Conservation (phyloP, 2,329 filamentous ascomycete species). For the Penicillium aurantiogriseum region DNA sequence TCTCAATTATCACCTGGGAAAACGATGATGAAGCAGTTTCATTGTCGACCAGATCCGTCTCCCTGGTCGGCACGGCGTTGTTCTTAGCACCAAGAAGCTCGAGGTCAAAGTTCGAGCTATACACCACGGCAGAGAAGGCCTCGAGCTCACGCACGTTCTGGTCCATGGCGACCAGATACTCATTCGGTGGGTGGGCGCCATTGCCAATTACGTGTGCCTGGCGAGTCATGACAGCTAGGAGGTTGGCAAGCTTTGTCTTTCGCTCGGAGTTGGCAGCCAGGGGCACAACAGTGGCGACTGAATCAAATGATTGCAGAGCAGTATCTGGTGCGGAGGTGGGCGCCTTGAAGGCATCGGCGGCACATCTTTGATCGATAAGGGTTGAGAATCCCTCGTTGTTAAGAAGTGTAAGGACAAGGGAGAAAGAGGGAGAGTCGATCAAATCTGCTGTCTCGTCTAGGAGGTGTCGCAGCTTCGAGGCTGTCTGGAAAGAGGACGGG, state of each 20-base stretch:
- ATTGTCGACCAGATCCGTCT: conserved; percentile 2
- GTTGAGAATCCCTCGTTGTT: conserved; percentile 85
- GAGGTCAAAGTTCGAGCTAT: conserved; percentile 48
- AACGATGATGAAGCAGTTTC: conserved; percentile 18
- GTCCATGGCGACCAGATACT: conserved; percentile 47
- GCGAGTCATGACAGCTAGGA: conserved; percentile 82
- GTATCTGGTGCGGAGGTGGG: conserved; percentile 41
- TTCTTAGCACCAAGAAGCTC: conserved; percentile 29
- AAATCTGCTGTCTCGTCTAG: conserved; percentile 95
- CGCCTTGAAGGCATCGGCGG: conserved; percentile 71
- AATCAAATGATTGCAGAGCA: conserved; percentile 45
- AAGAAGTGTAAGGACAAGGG: conserved; percentile 78
- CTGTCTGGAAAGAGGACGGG: conserved; percentile 37
- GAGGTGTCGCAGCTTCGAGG: conserved; percentile 68
- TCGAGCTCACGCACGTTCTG: conserved; percentile 49
- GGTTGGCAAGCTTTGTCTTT: conserved; percentile 77
- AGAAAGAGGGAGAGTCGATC: conserved; percentile 88
- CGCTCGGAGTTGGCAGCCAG: conserved; percentile 36
- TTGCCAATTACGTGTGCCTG: conserved; percentile 88
- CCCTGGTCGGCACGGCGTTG: conserved; percentile 8
- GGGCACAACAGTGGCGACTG: conserved; percentile 43
- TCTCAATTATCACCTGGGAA: conserved; percentile 22
- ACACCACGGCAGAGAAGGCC: conserved; percentile 51
- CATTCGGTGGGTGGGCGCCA: conserved; percentile 52
- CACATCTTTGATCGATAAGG: conserved; percentile 78